Evolutionary conservation across 345 rosid species (phyloP).

Genomic region (Dovyalis caffra): DNA sequence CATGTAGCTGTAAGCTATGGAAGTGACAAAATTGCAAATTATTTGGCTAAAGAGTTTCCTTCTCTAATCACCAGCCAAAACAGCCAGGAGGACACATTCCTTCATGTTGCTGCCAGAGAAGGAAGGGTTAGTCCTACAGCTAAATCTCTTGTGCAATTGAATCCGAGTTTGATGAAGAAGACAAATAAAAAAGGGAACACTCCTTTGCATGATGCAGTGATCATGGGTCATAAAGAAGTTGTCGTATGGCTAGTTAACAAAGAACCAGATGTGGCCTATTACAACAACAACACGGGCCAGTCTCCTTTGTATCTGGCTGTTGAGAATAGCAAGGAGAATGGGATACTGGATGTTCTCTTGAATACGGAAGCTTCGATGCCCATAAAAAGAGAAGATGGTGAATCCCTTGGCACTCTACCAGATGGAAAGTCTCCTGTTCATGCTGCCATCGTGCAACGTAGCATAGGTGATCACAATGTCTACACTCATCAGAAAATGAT

Average conservation of each 20-base stretch:
- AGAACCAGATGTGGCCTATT: background rate
- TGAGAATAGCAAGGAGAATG: background rate
- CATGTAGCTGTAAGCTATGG: background rate
- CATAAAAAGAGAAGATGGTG: no score
- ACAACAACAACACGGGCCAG: background rate
- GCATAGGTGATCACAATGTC: background rate
- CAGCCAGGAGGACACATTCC: background rate
- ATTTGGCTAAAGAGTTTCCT: background rate
- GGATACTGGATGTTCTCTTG: background rate
- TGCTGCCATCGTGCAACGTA: background rate
- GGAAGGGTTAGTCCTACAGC: background rate
- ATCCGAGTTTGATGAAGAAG: background rate
- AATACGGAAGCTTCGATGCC: background rate
- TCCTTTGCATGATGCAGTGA: conserved; percentile 3
- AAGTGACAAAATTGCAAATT: background rate
- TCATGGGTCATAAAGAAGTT: background rate
- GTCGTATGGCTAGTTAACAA: background rate
- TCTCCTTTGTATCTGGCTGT: conserved; percentile 10
- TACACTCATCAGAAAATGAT: background rate
- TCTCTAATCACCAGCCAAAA: background rate
- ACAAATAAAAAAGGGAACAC: background rate
- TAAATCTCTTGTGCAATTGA: background rate
- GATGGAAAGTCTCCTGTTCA: background rate
- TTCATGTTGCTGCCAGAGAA: conserved; percentile 2
- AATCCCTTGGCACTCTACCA: background rate